A percentile compares a stretch with the other conserved stretches of the same genome.
Evolutionary conservation across 768 basidiomycete species (phyloP).

Genomic region (Pleurotus platypus): DNA sequence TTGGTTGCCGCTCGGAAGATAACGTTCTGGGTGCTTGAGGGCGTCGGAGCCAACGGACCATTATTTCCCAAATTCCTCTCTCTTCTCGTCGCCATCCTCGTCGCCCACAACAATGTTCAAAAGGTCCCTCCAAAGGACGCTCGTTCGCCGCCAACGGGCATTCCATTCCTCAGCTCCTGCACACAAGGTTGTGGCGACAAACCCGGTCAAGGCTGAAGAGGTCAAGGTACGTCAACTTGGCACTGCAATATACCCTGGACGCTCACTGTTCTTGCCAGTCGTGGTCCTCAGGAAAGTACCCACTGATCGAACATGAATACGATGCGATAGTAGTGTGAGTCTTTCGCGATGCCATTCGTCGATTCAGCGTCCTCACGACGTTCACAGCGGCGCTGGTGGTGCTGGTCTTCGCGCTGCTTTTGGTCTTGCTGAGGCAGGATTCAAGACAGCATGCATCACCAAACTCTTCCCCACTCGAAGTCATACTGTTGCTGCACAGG

Average conservation of each 20-base stretch:
- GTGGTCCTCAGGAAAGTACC: slow-evolving; percentile 86
- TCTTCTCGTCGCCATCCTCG: slow-evolving; percentile 16
- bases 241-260: slow-evolving; percentile 6
- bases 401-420: slow-evolving; percentile 98
- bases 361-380: background rate
- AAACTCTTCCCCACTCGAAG: slow-evolving; percentile 98
- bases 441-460: slow-evolving; percentile 99
- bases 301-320: slow-evolving; percentile 97
- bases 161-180: slow-evolving; percentile 66
- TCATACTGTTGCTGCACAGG: slow-evolving; percentile 98
- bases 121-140: slow-evolving; percentile 55
- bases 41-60: slow-evolving; percentile 12
- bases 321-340: slow-evolving; percentile 98
- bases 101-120: slow-evolving; percentile 51
- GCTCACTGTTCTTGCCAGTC: slow-evolving; percentile 38
- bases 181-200: slow-evolving; percentile 62
- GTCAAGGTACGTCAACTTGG: slow-evolving; percentile 53
- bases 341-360: background rate
- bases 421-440: slow-evolving; percentile 95
- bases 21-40: slow-evolving; percentile 17
- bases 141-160: slow-evolving; percentile 47
- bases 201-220: slow-evolving; percentile 77
- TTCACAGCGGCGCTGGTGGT: slow-evolving; percentile 87
- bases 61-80: slow-evolving; percentile 14
- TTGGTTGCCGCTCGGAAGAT: slow-evolving; percentile 31